A percentile compares a stretch with the other conserved stretches of the same genome.
Evolutionary conservation across 805 yeast species (phyloP).

Genomic region (Zygotorulaspora sp.): DNA sequence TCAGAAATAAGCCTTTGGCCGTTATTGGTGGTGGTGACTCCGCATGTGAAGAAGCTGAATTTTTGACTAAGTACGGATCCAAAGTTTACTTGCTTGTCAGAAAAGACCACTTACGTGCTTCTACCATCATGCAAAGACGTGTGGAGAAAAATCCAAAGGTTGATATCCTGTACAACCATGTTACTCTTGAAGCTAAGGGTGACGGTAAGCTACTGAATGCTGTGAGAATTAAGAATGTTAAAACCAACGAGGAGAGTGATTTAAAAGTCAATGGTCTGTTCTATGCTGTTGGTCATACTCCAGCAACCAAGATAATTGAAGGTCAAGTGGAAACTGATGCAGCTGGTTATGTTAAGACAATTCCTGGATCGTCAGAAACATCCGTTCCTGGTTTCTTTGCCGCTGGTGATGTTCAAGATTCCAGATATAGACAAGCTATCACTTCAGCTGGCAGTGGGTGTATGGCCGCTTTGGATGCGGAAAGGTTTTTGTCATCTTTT

Average conservation of each 20-base stretch:
- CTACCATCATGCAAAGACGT: constrained; percentile 95
- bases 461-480: constrained; percentile 98
- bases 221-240: constrained; percentile 63
- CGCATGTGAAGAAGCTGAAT: constrained; percentile 98
- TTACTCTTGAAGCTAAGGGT: constrained; percentile 85
- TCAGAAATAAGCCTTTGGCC: constrained; percentile 95
- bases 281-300: constrained; percentile 96
- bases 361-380: constrained; percentile 84
- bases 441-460: constrained; percentile 99
- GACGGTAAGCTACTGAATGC: constrained; percentile 76
- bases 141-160: constrained; percentile 78
- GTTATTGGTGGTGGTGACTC: constrained; percentile 99
- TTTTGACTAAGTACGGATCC: constrained; percentile 95
- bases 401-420: constrained; percentile 99
- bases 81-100: constrained; percentile 92
- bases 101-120: constrained; percentile 91
- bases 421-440: constrained; percentile 95
- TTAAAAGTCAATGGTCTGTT: constrained; percentile 85
- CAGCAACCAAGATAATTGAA: constrained; percentile 81
- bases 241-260: constrained; percentile 63
- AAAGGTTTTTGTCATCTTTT: constrained; percentile 67
- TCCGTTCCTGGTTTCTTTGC: constrained; percentile 90
- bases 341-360: constrained; percentile 81
- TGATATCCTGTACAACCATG: constrained; percentile 85
- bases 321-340: constrained; percentile 81